Conservation (phyloP, 495 filamentous ascomycete species). For the Annulohypoxylon maeteangense region DNA sequence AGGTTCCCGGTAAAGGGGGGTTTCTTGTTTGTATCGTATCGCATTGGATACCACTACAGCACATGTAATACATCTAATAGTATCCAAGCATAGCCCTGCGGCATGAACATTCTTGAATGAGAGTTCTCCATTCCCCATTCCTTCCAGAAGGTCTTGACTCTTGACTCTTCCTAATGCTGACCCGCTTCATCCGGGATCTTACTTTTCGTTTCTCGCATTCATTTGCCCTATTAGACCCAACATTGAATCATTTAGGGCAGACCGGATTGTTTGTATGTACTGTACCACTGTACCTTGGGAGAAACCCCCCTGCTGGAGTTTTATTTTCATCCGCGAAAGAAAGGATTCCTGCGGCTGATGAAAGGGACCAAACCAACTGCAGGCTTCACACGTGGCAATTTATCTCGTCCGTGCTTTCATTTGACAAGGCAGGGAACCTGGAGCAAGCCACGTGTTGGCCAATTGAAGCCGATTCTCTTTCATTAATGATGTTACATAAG, state of each 20-base stretch:
- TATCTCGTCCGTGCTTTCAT: conserved; percentile 36
- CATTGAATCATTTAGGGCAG: background rate
- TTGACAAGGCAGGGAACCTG: conserved; percentile 32
- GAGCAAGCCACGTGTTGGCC: conserved; percentile 36
- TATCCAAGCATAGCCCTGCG: conserved; percentile 11
- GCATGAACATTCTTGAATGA: conserved; percentile 8
- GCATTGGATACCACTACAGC: background rate
- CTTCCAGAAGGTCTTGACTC: conserved; percentile 35
- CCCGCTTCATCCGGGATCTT: conserved; percentile 1
- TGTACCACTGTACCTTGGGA: conserved; percentile 11
- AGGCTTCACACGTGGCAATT: conserved; percentile 42
- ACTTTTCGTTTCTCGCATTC: conserved; percentile 6
- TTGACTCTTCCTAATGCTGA: conserved; percentile 11
- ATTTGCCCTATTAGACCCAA: background rate
- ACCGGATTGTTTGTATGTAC: conserved; percentile 8
- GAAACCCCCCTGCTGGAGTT: conserved; percentile 9
- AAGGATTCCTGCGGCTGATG: conserved; percentile 35
- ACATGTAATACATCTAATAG: background rate
- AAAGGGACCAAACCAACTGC: conserved; percentile 22
- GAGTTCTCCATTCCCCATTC: conserved; percentile 6
- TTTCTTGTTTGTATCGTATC: conserved; percentile 4
- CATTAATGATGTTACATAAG: conserved; percentile 31
- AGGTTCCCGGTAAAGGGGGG: conserved; percentile 20
- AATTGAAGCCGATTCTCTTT: conserved; percentile 1
- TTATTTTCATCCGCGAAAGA: conserved; percentile 23